Percentiles rank a stretch among this genome's conserved stretches.
Conservation (phyloP, 306 rosid species). For the Trichosanthes cucumerina region DNA sequence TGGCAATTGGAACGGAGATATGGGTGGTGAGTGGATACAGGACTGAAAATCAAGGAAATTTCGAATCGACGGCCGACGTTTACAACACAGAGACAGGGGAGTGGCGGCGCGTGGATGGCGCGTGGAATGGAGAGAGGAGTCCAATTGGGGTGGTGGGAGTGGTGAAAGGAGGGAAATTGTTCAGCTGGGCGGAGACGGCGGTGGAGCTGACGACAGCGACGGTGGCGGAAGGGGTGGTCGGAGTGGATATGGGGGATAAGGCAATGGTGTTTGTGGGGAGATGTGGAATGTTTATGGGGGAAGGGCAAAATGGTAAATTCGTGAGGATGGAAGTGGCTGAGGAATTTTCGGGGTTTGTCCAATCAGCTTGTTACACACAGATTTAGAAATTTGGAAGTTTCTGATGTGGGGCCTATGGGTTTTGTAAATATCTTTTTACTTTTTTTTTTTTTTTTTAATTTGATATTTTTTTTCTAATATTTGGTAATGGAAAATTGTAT, state of each 20-base stretch:
- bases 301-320: slow-evolving; percentile 30
- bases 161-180: slow-evolving; percentile 24
- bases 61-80: slow-evolving; percentile 24
- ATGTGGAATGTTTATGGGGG: slow-evolving; percentile 17
- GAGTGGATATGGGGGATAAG: slow-evolving; percentile 17
- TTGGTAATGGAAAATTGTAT: not conserved
- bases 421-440: not conserved
- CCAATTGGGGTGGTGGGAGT: slow-evolving; percentile 34
- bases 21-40: slow-evolving; percentile 47
- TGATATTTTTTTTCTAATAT: not conserved
- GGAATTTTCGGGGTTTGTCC: slow-evolving; percentile 31
- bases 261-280: slow-evolving; percentile 25
- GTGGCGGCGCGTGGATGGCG: slow-evolving; percentile 39
- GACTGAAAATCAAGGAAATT: slow-evolving; percentile 37
- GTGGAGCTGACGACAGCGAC: slow-evolving; percentile 9
- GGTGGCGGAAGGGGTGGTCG: slow-evolving; percentile 20
- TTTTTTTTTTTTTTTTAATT: not conserved
- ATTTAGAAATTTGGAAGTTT: slow-evolving; percentile 12
- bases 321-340: slow-evolving; percentile 11
- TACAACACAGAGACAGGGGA: slow-evolving; percentile 16
- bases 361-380: slow-evolving; percentile 37
- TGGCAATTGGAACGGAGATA: slow-evolving; percentile 29
- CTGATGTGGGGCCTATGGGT: not conserved
- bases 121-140: slow-evolving; percentile 24
- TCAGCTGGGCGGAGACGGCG: slow-evolving; percentile 21